Evolutionary conservation across 192 early-diverging fungal genomes (phyloP).

Genomic region (Lunasporangiospora selenospora): DNA sequence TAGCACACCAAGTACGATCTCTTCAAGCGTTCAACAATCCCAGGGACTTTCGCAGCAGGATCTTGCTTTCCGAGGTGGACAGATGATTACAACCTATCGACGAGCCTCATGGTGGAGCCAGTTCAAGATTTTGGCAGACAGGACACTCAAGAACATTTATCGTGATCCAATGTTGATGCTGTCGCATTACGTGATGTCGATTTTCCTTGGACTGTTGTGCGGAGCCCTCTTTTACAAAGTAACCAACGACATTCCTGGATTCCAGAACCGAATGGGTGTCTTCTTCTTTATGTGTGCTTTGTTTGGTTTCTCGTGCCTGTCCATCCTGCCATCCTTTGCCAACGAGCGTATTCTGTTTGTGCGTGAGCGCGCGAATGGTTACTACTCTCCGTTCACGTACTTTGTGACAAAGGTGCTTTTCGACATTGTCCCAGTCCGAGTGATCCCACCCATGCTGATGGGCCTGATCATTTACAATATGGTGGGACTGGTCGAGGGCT

Average conservation of each 20-base stretch:
- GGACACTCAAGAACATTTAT: constrained; percentile 84
- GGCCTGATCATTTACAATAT: constrained; percentile 83
- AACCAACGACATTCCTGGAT: constrained; percentile 67
- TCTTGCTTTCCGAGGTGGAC: constrained; percentile 16
- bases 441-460: constrained; percentile 80
- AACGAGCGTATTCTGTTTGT: constrained; percentile 68
- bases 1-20: background rate
- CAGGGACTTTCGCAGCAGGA: no score
- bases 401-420: constrained; percentile 73
- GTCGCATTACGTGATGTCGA: constrained; percentile 73
- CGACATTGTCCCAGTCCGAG: constrained; percentile 78
- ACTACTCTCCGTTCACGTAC: constrained; percentile 70
- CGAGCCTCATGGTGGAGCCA: constrained; percentile 70
- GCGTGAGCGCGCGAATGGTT: constrained; percentile 74
- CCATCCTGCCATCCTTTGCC: constrained; percentile 68
- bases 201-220: constrained; percentile 68
- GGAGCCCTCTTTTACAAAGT: constrained; percentile 69
- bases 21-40: constrained; percentile 2
- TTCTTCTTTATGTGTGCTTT: constrained; percentile 77
- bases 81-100: constrained; percentile 49
- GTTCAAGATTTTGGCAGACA: constrained; percentile 73
- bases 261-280: constrained; percentile 77
- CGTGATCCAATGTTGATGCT: constrained; percentile 80
- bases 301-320: constrained; percentile 74
- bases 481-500: constrained; percentile 73